These are phyloP conservation scores for Bothriochloa decipiens DNA, from an alignment of 176 grass and related monocot species.

Conservation along the genomic window DNA sequence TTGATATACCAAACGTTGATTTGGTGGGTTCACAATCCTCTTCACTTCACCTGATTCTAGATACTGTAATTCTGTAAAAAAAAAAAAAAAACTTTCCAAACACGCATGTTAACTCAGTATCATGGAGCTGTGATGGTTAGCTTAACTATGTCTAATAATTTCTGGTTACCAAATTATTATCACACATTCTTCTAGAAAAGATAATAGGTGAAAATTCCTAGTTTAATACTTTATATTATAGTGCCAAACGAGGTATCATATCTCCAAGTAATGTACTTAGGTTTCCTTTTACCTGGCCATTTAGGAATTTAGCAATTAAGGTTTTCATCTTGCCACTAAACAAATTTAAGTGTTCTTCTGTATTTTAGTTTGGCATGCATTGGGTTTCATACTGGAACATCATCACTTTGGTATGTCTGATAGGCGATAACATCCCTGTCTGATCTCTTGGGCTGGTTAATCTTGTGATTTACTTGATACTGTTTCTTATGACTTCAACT, in stretches of 20 bases:
- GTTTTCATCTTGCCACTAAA: not conserved
- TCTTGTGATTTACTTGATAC: not conserved
- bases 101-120: slow-evolving; percentile 4
- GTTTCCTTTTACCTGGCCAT: not conserved
- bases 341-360: not conserved
- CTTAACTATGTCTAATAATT: slow-evolving; percentile 14
- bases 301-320: slow-evolving; percentile 21
- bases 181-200: not conserved
- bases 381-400: not conserved
- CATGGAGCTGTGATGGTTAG: not conserved
- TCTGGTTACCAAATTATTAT: slow-evolving; percentile 1
- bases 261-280: not conserved
- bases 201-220: not conserved
- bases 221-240: slow-evolving; percentile 24
- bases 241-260: not conserved
- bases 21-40: slow-evolving; percentile 62
- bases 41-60: slow-evolving; percentile 45
- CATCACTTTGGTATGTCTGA: not conserved
- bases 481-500: slow-evolving; percentile 8
- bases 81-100: not conserved
- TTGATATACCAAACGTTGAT: slow-evolving; percentile 99
- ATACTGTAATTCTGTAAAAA: slow-evolving; percentile 31
- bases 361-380: not conserved
- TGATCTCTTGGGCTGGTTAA: slow-evolving; percentile 20
- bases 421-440: slow-evolving; percentile 15